These are phyloP conservation scores for Neurospora sublineolata DNA, from an alignment of 495 filamentous ascomycete genomes.

Conservation along the genomic window DNA sequence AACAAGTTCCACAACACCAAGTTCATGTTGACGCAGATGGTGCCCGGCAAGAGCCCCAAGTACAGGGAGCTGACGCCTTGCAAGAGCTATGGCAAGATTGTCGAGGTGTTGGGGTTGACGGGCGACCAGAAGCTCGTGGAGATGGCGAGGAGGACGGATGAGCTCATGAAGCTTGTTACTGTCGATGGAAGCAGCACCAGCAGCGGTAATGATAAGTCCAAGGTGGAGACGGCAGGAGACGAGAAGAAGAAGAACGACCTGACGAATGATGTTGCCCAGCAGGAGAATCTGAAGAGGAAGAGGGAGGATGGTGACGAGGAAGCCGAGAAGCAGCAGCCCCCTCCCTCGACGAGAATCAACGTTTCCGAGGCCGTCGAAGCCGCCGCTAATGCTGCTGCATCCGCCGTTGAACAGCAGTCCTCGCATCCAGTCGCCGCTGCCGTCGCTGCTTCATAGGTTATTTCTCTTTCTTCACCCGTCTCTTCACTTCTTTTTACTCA, in stretches of 20 bases:
- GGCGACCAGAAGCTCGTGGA: constrained; percentile 40
- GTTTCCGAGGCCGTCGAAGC: background rate
- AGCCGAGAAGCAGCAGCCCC: background rate
- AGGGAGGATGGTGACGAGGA: background rate
- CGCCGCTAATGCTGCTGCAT: background rate
- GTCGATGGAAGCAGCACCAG: constrained; percentile 40
- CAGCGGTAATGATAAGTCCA: constrained; percentile 24
- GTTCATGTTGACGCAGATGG: constrained; percentile 69
- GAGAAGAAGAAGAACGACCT: background rate
- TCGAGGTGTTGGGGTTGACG: constrained; percentile 45
- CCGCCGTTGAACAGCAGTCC: background rate
- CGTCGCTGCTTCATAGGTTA: background rate
- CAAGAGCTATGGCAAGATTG: constrained; percentile 55
- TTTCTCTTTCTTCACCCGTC: background rate
- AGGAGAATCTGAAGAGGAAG: background rate
- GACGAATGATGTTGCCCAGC: background rate
- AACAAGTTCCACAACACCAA: constrained; percentile 90
- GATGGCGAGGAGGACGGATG: constrained; percentile 50
- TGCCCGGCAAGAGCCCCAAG: constrained; percentile 61
- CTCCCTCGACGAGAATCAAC: background rate
- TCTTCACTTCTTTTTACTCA: background rate
- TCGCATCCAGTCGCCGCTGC: background rate
- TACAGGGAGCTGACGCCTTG: constrained; percentile 43
- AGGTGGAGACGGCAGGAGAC: constrained; percentile 27
- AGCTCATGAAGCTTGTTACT: constrained; percentile 43